A percentile compares a stretch with the other conserved stretches of the same genome.
Evolutionary conservation across 306 rosid genomes (phyloP).

Genomic region (Inga oerstediana): DNA sequence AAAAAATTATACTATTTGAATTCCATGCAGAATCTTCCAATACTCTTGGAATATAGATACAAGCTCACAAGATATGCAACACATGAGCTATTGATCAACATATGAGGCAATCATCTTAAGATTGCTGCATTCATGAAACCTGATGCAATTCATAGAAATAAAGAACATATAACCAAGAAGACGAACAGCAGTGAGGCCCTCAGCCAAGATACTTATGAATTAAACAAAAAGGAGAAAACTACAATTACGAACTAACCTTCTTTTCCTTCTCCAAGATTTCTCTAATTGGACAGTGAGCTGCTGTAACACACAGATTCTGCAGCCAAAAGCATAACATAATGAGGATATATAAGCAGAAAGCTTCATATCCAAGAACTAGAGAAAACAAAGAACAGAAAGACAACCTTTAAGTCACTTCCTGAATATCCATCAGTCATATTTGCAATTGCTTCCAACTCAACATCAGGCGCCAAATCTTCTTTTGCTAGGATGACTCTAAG

Average conservation of each 20-base stretch:
- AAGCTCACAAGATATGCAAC: background rate
- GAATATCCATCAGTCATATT: conserved; percentile 95
- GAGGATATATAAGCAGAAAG: conserved; percentile 13
- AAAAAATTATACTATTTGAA: background rate
- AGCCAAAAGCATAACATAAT: conserved; percentile 36
- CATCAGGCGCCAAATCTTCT: conserved; percentile 79
- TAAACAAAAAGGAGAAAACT: background rate
- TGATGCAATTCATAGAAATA: conserved; percentile 7
- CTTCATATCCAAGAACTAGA: conserved; percentile 14
- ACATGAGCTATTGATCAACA: background rate
- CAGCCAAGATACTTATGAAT: background rate
- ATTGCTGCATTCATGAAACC: conserved; percentile 20
- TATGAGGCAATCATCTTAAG: background rate
- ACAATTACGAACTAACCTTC: conserved; percentile 51
- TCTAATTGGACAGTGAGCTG: conserved; percentile 89
- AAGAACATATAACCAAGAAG: background rate
- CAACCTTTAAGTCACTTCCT: conserved; percentile 95
- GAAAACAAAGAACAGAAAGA: conserved; percentile 13
- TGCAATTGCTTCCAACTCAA: conserved; percentile 78
- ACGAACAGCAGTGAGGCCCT: background rate
- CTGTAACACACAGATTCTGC: conserved; percentile 91
- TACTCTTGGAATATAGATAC: background rate
- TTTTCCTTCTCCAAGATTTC: conserved; percentile 93
- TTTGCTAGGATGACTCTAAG: conserved; percentile 79
- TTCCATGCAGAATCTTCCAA: background rate